phyloP scores from a whole-genome alignment of 2,329 filamentous ascomycete species.

The Thielaviopsis punctulata region DNA sequence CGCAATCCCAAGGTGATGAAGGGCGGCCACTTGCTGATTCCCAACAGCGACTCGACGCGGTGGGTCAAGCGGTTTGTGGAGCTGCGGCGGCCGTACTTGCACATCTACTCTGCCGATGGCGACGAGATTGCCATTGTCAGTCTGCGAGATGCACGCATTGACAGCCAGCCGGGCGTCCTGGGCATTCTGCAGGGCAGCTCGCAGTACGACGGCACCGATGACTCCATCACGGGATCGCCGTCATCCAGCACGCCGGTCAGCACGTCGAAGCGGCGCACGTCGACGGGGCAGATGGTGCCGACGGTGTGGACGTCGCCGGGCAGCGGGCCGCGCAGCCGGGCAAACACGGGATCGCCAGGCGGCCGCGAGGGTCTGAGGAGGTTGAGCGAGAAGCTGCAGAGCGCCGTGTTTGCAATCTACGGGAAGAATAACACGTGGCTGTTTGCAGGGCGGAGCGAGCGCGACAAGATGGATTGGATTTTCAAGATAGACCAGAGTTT shows the following conservation, averaged over 20 bases:
- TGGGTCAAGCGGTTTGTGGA: conserved; percentile 93
- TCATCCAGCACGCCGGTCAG: conserved; percentile 21
- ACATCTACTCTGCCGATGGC: conserved; percentile 74
- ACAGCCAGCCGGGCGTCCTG: conserved; percentile 77
- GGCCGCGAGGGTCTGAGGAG: conserved; percentile 29
- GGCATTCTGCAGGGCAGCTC: conserved; percentile 46
- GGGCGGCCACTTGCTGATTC: conserved; percentile 72
- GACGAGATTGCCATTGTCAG: conserved; percentile 86
- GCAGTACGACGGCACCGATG: conserved; percentile 20
- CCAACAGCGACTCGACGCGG: conserved; percentile 60
- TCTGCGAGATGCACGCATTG: conserved; percentile 74
- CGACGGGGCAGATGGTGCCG: conserved; percentile 35
- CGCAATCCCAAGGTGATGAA: conserved; percentile 74
- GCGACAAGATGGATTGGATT: conserved; percentile 95
- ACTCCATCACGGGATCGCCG: conserved; percentile 18
- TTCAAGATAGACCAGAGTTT: conserved; percentile 78
- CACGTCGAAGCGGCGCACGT: conserved; percentile 30
- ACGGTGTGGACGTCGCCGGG: conserved; percentile 36
- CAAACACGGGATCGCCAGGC: conserved; percentile 14
- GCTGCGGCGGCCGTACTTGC: conserved; percentile 75
- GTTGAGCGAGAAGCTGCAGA: conserved; percentile 40
- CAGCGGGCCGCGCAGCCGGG: conserved; percentile 14
- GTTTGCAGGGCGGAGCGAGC: conserved; percentile 75
- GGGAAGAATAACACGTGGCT: conserved; percentile 89
- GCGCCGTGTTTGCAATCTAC: conserved; percentile 84